Base-by-base conservation (phyloP, 129 eudicot genomes). In the Pulicaria dysenterica region DNA sequence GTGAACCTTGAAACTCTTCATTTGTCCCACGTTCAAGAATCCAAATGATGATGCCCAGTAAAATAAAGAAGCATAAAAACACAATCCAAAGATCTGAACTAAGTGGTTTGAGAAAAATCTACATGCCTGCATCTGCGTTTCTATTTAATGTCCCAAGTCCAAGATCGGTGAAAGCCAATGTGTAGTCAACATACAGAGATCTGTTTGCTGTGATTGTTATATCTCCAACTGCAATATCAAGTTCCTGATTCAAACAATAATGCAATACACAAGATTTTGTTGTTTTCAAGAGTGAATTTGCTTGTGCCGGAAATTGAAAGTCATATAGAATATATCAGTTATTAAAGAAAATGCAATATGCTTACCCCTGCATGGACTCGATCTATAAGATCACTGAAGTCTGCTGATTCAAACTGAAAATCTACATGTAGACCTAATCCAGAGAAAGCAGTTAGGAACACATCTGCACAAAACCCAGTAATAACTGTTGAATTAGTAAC, bases 221-320 rank as follows among this genome's bases (percentile, higher is more conserved):
- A 61, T 86, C 91, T 5, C 88, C 88, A 7, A 83, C 59, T 1
- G 73, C 82, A 34, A 73, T 86, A 75, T 86, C 67, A 72, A 45
- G 45, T 8, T 72, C 16, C 59, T 72, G 5, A 58, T 10, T 24
- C 43, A 45, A 59, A 55, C 46, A 19, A 47, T 13, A 73, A 64
- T 41, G 12, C 10, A 64, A 61, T 39, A 50, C 34, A 61, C 19
- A 65, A 53, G 65, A 24, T 15, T 24, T 42, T 24, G 54, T 54
- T 3, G 13, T 70, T 24, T n/a, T 24, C 31, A 24, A 24, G 31
- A 24, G 31, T 24, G 2, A 24, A 24, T 24, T 24, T 24, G 31
- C 31, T 0, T 24, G 31, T 24, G 31, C 31, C 31, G 31, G 31
- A 24, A 24, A 24, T 24, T 24, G 31, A 24, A 24, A 24, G 31